Evolutionary conservation across 371 early-diverging fungal genomes (phyloP).

Genomic region (Smittium mucronatum): DNA sequence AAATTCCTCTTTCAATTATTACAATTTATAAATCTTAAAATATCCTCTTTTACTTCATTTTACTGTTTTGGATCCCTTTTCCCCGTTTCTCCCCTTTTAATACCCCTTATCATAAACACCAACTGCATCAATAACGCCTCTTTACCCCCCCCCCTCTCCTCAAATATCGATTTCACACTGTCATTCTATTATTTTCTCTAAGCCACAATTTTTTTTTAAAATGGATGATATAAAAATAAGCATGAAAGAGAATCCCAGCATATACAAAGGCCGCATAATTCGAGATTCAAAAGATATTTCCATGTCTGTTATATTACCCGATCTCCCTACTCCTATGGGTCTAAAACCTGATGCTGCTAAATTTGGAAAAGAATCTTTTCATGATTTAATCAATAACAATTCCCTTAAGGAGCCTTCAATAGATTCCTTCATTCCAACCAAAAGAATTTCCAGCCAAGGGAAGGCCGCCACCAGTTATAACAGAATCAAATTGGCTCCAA

Average conservation of each 20-base stretch:
- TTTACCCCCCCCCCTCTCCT: no score
- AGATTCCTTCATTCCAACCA: neutral
- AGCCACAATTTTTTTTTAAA: no score
- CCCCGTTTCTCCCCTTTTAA: no score
- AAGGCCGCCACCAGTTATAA: neutral
- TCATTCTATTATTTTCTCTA: no score
- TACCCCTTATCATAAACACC: no score
- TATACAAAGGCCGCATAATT: neutral
- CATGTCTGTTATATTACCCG: slow-evolving; percentile 5
- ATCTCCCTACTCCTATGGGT: slow-evolving; percentile 16
- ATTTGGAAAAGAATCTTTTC: neutral
- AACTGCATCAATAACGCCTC: no score
- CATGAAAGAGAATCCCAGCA: slow-evolving; percentile 10
- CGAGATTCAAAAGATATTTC: slow-evolving; percentile 9
- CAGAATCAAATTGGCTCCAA: neutral
- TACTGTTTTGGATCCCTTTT: no score
- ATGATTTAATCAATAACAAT: neutral
- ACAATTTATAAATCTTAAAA: no score
- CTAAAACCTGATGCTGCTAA: slow-evolving; percentile 15
- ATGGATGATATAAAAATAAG: neutral
- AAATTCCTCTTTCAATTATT: no score
- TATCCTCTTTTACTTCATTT: no score
- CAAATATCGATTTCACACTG: no score
- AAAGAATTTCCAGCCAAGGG: neutral
- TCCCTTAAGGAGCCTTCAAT: neutral